Conservation (phyloP, 2,329 filamentous ascomycete species). For the Ascochyta fabae region DNA sequence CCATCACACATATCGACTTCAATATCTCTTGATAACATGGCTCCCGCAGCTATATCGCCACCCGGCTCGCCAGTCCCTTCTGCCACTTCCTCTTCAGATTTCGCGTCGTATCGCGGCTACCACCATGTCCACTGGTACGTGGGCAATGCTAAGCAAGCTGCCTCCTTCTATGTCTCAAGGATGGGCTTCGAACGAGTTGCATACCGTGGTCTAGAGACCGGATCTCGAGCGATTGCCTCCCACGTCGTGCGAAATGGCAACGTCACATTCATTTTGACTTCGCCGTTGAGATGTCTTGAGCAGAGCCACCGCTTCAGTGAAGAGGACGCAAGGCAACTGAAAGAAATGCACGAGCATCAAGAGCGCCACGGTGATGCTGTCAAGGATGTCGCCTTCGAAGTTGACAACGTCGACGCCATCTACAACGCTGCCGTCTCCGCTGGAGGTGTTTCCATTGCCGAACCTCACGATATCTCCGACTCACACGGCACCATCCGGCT, state of each 20-base stretch:
- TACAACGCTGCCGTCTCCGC: constrained; percentile 74
- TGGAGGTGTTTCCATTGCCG: constrained; percentile 67
- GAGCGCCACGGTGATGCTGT: constrained; percentile 91
- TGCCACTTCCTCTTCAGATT: constrained; percentile 34
- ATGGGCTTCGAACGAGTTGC: constrained; percentile 86
- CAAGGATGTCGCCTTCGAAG: constrained; percentile 94
- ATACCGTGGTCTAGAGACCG: constrained; percentile 88
- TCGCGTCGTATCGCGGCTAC: constrained; percentile 75
- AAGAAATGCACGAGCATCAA: constrained; percentile 81
- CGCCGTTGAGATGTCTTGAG: constrained; percentile 67
- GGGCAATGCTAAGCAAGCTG: constrained; percentile 94
- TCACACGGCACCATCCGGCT: constrained; percentile 71
- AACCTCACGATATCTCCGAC: constrained; percentile 62
- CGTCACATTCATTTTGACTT: constrained; percentile 84
- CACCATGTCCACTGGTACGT: constrained; percentile 97
- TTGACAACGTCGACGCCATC: constrained; percentile 84
- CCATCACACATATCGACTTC: not conserved
- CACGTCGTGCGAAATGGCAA: constrained; percentile 81
- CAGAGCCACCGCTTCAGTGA: constrained; percentile 39
- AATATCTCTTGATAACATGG: constrained; percentile 29
- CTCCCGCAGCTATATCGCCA: constrained; percentile 47
- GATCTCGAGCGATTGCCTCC: constrained; percentile 78
- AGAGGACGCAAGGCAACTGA: constrained; percentile 70
- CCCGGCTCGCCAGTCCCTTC: constrained; percentile 49
- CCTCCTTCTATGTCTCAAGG: constrained; percentile 83